These are phyloP conservation scores for Phytophthora quininea DNA, from an alignment of 352 stramenopile genomes.

Conservation along the genomic window DNA sequence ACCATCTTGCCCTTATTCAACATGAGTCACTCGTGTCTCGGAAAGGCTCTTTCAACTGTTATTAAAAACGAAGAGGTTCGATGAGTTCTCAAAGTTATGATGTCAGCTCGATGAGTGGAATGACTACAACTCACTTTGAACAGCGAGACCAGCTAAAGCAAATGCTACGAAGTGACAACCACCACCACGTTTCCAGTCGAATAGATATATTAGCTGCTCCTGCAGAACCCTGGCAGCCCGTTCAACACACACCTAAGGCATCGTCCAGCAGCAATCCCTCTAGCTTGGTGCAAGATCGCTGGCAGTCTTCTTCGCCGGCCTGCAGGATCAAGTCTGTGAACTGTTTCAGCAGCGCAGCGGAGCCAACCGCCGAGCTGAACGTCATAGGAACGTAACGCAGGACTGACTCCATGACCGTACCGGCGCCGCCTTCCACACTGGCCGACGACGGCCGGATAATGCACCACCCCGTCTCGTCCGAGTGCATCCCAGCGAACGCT, in stretches of 20 bases:
- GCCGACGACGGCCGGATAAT: conserved; percentile 26
- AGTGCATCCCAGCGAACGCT: conserved; percentile 45
- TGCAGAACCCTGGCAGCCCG: too few relatives aligned
- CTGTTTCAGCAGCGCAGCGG: conserved; percentile 10
- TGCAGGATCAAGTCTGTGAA: conserved; percentile 25
- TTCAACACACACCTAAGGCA: conserved; percentile 21
- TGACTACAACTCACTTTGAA: not conserved
- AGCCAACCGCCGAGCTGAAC: conserved; percentile 16
- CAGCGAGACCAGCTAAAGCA: not conserved
- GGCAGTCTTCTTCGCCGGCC: conserved; percentile 24
- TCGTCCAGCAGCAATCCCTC: conserved; percentile 33
- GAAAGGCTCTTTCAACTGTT: too few relatives aligned
- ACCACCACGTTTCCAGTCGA: not conserved
- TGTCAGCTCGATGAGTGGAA: too few relatives aligned
- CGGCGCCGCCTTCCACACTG: not conserved
- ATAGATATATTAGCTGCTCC: not conserved
- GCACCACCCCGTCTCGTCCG: conserved; percentile 65
- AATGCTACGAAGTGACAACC: not conserved
- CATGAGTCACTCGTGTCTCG: too few relatives aligned
- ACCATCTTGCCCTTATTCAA: too few relatives aligned
- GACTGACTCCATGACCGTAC: conserved; percentile 22
- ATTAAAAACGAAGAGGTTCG: too few relatives aligned
- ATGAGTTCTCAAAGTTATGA: too few relatives aligned
- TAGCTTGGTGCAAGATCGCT: conserved; percentile 8
- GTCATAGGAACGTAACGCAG: conserved; percentile 27